phyloP scores from a whole-genome alignment of 768 basidiomycete genomes.

The Suillus bovinus region DNA sequence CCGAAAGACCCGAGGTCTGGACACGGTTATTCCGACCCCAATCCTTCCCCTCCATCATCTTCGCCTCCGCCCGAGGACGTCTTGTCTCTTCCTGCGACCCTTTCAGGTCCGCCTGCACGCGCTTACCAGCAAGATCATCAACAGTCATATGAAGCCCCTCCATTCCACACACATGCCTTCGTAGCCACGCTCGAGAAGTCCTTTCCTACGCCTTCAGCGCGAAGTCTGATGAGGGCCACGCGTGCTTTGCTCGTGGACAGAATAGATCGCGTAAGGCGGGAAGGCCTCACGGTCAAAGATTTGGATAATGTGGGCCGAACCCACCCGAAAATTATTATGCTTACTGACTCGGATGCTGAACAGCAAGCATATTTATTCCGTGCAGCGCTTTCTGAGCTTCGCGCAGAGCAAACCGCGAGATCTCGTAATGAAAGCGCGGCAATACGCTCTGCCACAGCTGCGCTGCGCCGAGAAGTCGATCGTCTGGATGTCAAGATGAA shows the following conservation, averaged over 20 bases:
- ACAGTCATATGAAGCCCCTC: conserved; percentile 59
- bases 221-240: conserved; percentile 82
- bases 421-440: conserved; percentile 83
- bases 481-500: conserved; percentile 87
- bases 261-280: conserved; percentile 65
- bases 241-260: conserved; percentile 79
- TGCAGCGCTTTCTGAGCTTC: conserved; percentile 88
- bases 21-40: conserved; percentile 10
- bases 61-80: conserved; percentile 1
- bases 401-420: conserved; percentile 80
- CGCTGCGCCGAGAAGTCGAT: conserved; percentile 86
- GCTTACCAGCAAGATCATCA: conserved; percentile 6
- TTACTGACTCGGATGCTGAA: neutral
- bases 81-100: conserved; percentile 15
- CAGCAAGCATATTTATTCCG: conserved; percentile 96
- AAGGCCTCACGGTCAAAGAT: conserved; percentile 75
- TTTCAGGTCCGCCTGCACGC: conserved; percentile 15
- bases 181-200: conserved; percentile 68
- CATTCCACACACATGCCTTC: conserved; percentile 83
- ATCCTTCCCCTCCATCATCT: neutral
- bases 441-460: conserved; percentile 74
- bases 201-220: conserved; percentile 73
- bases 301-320: conserved; percentile 68
- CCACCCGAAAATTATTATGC: conserved; percentile 3
- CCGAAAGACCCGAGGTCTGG: conserved; percentile 19